phyloP scores from a whole-genome alignment of 805 yeast genomes.

The Wickerhamomyces strasburgensis region DNA sequence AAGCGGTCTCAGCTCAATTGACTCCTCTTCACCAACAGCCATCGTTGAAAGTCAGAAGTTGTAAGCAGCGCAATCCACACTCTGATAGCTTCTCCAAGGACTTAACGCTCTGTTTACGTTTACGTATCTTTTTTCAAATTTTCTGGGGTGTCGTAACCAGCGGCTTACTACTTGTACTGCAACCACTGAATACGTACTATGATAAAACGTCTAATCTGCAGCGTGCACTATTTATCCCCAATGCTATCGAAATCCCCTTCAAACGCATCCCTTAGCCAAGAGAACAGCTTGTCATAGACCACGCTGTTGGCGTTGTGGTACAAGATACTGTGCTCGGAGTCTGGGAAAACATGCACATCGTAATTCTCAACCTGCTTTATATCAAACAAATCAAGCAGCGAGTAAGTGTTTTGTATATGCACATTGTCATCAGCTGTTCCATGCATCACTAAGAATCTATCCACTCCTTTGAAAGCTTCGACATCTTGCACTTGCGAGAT shows the following conservation, averaged over 20 bases:
- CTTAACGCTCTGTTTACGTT: too few species aligned
- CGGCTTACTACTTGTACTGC: too few species aligned
- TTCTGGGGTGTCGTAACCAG: too few species aligned
- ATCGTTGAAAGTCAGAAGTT: too few species aligned
- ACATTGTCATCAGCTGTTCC: slow-evolving; percentile 98
- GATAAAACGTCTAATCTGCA: not conserved
- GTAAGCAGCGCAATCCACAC: too few species aligned
- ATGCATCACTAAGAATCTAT: slow-evolving; percentile 84
- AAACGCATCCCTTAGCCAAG: slow-evolving; percentile 65
- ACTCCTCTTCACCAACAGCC: not conserved
- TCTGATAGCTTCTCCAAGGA: too few species aligned
- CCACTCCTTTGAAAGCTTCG: slow-evolving; percentile 46
- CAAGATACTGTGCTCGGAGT: slow-evolving; percentile 68
- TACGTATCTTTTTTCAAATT: too few species aligned
- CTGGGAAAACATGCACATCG: slow-evolving; percentile 77
- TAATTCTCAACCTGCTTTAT: slow-evolving; percentile 70
- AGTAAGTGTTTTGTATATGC: slow-evolving; percentile 85
- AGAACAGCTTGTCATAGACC: slow-evolving; percentile 60
- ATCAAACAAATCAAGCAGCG: slow-evolving; percentile 71
- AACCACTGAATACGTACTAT: too few species aligned
- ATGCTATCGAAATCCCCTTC: slow-evolving; percentile 37
- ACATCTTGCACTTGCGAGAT: slow-evolving; percentile 53
- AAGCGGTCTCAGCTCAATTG: not conserved
- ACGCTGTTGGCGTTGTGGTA: slow-evolving; percentile 68
- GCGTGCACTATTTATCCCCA: slow-evolving; percentile 10